These are phyloP conservation scores for Colletotrichum incanum DNA, from an alignment of 2,329 filamentous ascomycete species.

Conservation along the genomic window DNA sequence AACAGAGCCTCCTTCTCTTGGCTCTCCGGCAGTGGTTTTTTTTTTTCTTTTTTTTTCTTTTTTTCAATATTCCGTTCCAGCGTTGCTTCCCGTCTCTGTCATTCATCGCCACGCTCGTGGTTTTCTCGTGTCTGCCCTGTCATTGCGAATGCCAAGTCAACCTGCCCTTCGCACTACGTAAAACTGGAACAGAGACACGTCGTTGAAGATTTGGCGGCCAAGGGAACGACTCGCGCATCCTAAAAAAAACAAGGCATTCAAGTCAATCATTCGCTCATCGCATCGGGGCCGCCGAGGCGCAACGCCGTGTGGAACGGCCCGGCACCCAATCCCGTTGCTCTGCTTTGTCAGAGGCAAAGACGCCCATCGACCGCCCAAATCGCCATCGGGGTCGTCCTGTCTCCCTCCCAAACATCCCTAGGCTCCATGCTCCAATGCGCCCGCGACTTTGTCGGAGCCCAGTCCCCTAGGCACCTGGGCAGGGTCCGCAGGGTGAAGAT, in stretches of 20 bases:
- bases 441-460: no score
- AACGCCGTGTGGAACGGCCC: slow-evolving; percentile 1
- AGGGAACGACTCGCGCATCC: not conserved
- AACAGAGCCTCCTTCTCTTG: slow-evolving; percentile 31
- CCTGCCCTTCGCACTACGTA: slow-evolving; percentile 22
- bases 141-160: not conserved
- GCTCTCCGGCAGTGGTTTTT: slow-evolving; percentile 5
- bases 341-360: slow-evolving; percentile 30
- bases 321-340: slow-evolving; percentile 35
- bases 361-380: slow-evolving; percentile 4
- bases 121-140: not conserved
- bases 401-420: not conserved
- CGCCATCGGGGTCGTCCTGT: not conserved
- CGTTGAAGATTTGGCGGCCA: not conserved
- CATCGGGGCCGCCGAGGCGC: slow-evolving; percentile 31
- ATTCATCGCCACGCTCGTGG: not conserved
- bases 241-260: slow-evolving; percentile 20
- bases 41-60: not conserved
- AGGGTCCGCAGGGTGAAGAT: slow-evolving; percentile 2
- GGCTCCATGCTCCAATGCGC: not conserved
- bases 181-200: not conserved
- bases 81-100: not conserved
- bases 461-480: not conserved
- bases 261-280: slow-evolving; percentile 7
- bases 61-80: no score